Evolutionary conservation across 1,139 yeast genomes (phyloP).

Genomic region (Suhomyces bolitotheri): DNA sequence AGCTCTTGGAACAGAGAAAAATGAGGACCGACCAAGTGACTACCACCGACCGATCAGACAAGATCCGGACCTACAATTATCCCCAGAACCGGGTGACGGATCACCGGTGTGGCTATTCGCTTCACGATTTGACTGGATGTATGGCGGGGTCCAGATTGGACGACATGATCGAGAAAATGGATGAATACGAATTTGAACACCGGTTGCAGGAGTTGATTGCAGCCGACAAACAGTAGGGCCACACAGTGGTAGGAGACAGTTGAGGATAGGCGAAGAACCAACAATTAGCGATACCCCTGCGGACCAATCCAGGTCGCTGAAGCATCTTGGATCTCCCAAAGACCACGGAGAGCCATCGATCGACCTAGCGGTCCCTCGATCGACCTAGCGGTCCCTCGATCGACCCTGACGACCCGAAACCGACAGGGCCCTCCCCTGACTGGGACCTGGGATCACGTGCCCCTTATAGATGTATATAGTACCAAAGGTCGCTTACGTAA

Average conservation of each 20-base stretch:
- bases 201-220: slow-evolving; percentile 23
- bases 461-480: too few relatives aligned
- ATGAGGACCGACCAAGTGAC: slow-evolving; percentile 82
- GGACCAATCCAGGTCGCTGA: too few relatives aligned
- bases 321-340: too few relatives aligned
- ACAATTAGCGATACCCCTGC: too few relatives aligned
- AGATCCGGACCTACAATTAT: slow-evolving; percentile 88
- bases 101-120: slow-evolving; percentile 79
- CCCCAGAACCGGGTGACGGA: slow-evolving; percentile 94
- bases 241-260: background rate
- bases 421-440: too few relatives aligned
- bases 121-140: slow-evolving; percentile 80
- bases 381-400: too few relatives aligned
- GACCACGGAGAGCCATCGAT: too few relatives aligned
- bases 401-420: too few relatives aligned
- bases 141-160: slow-evolving; percentile 72
- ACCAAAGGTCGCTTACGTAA: too few relatives aligned
- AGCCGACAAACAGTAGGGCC: slow-evolving; percentile 4
- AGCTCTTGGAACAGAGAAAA: slow-evolving; percentile 62
- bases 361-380: too few relatives aligned
- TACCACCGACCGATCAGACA: slow-evolving; percentile 87
- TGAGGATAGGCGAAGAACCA: background rate
- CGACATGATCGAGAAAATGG: slow-evolving; percentile 35
- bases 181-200: slow-evolving; percentile 25
- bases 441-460: too few relatives aligned